Evolutionary conservation across 345 rosid species (phyloP).

Genomic region (Populus davidiana): DNA sequence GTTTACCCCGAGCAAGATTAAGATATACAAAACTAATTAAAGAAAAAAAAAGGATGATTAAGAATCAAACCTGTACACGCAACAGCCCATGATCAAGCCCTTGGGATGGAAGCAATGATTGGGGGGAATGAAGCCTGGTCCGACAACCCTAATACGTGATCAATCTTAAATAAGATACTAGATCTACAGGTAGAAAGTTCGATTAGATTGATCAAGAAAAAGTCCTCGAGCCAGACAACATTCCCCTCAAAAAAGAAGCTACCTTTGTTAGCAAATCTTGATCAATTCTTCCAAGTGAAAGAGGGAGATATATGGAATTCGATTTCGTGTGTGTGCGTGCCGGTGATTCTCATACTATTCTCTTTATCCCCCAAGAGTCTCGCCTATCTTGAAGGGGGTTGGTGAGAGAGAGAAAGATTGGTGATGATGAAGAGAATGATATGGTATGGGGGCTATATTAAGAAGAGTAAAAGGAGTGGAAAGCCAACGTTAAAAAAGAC

Average conservation of each 20-base stretch:
- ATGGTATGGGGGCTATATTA: constrained; percentile 25
- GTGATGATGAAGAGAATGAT: constrained; percentile 28
- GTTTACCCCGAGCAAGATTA: background rate
- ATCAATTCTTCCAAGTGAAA: background rate
- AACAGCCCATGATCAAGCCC: background rate
- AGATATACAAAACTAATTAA: background rate
- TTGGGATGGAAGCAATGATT: constrained; percentile 47
- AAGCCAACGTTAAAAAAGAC: constrained; percentile 46
- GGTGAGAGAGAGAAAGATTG: constrained; percentile 18
- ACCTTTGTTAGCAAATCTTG: constrained; percentile 17
- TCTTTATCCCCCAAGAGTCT: constrained; percentile 50
- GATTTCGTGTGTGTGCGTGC: background rate
- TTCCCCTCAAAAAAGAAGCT: constrained; percentile 75
- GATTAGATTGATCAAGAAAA: constrained; percentile 19
- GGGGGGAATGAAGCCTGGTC: constrained; percentile 99
- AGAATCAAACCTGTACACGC: constrained; percentile 37
- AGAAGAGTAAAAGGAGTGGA: constrained; percentile 31
- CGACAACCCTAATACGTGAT: constrained; percentile 55
- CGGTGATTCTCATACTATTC: background rate
- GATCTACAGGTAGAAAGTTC: constrained; percentile 16
- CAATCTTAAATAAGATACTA: constrained; percentile 9
- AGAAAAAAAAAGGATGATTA: background rate
- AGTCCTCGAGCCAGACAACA: constrained; percentile 98
- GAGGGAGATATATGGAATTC: background rate
- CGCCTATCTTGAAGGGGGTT: constrained; percentile 65